phyloP scores from a whole-genome alignment of 257 asterid genomes.

The Gentiana straminea region DNA sequence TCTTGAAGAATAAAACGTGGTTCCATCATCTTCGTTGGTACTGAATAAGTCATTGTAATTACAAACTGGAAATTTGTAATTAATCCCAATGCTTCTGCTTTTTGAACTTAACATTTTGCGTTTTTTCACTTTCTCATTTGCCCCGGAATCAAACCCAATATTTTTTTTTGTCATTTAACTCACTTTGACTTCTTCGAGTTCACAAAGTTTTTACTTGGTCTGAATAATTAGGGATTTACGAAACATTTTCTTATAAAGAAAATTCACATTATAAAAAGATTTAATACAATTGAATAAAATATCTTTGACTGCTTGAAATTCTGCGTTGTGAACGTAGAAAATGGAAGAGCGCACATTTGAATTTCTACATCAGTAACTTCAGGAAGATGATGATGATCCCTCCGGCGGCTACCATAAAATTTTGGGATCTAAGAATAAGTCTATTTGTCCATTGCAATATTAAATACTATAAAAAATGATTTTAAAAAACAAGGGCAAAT shows the following conservation, averaged over 20 bases:
- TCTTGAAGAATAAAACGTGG: constrained; percentile 26
- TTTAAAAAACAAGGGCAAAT: too few relatives aligned
- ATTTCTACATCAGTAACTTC: constrained; percentile 16
- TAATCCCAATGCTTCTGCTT: constrained; percentile 2
- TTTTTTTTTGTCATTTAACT: too few relatives aligned
- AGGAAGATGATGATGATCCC: constrained; percentile 3
- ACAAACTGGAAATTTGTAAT: constrained; percentile 11
- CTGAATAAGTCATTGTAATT: constrained; percentile 16
- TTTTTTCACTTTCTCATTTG: background rate
- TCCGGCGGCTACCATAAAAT: background rate
- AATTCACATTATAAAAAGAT: background rate
- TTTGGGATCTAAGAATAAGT: background rate
- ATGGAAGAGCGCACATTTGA: constrained; percentile 38
- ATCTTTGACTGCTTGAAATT: constrained; percentile 1
- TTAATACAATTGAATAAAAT: background rate
- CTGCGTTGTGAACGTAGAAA: constrained; percentile 19
- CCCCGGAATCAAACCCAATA: too few relatives aligned
- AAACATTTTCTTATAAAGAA: too few relatives aligned
- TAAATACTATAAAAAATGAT: too few relatives aligned
- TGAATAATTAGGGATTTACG: too few relatives aligned
- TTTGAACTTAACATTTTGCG: constrained; percentile 9
- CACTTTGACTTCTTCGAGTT: too few relatives aligned
- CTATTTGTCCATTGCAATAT: too few relatives aligned
- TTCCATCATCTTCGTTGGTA: constrained; percentile 16
- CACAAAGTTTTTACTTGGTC: too few relatives aligned